Evolutionary conservation across 2,329 filamentous ascomycete species (phyloP).

Genomic region (Pleomassaria siparia): DNA sequence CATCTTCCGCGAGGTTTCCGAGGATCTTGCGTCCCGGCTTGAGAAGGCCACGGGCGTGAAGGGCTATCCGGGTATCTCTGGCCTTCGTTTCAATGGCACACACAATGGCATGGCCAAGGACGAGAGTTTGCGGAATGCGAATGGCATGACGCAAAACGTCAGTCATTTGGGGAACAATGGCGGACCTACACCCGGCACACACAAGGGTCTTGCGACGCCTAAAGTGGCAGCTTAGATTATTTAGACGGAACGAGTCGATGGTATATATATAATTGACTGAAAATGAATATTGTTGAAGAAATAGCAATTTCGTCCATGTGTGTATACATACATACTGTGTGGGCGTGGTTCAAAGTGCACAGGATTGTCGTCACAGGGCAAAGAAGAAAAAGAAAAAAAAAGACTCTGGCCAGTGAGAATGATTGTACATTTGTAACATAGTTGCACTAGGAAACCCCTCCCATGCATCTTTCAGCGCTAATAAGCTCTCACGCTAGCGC

Average conservation of each 20-base stretch:
- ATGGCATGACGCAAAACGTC: conserved; percentile 48
- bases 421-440: too few species aligned
- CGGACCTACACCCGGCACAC: conserved; percentile 49
- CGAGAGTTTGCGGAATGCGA: conserved; percentile 50
- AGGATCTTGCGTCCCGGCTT: conserved; percentile 58
- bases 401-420: background rate
- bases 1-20: conserved; percentile 65
- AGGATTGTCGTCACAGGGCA: too few species aligned
- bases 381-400: too few species aligned
- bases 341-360: too few species aligned
- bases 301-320: too few species aligned
- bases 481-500: background rate
- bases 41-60: conserved; percentile 66
- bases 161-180: conserved; percentile 49
- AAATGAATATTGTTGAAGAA: too few species aligned
- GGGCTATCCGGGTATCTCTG: conserved; percentile 60
- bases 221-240: background rate
- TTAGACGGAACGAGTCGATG: background rate
- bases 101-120: conserved; percentile 63
- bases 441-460: conserved; percentile 5
- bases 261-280: too few species aligned
- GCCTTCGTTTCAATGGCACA: conserved; percentile 60
- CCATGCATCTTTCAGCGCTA: background rate
- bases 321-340: too few species aligned
- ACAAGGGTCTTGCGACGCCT: conserved; percentile 28